These are phyloP conservation scores for Avena insularis DNA, from an alignment of 176 grass and related monocot species.

Conservation along the genomic window DNA sequence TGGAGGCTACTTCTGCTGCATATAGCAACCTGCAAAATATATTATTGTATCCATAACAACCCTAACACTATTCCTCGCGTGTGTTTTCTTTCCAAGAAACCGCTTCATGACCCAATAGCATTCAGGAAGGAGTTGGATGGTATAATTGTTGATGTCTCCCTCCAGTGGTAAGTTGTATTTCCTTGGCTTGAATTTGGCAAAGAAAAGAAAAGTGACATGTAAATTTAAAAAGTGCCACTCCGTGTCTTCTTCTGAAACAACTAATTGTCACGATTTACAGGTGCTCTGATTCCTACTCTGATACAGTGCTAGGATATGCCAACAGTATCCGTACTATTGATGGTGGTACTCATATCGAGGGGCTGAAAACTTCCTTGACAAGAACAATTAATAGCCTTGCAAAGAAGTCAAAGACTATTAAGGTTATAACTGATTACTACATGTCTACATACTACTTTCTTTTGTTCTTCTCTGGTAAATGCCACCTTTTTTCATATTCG, in stretches of 20 bases:
- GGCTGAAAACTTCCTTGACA: slow-evolving; percentile 86
- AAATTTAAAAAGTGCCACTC: background rate
- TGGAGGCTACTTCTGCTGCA: slow-evolving; percentile 24
- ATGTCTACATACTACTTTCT: slow-evolving; percentile 17
- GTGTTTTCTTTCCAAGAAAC: slow-evolving; percentile 60
- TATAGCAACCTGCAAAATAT: slow-evolving; percentile 29
- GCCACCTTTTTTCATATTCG: slow-evolving; percentile 14
- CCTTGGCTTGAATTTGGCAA: background rate
- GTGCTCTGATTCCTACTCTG: slow-evolving; percentile 95
- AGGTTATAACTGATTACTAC: slow-evolving; percentile 67
- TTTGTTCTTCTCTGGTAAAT: background rate
- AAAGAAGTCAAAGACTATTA: slow-evolving; percentile 85
- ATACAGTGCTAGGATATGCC: slow-evolving; percentile 94
- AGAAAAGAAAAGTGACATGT: background rate
- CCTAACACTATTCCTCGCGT: slow-evolving; percentile 39
- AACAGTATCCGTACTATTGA: slow-evolving; percentile 98
- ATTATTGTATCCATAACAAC: slow-evolving; percentile 26
- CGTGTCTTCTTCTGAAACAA: slow-evolving; percentile 37
- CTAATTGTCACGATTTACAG: slow-evolving; percentile 56
- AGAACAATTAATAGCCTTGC: slow-evolving; percentile 88
- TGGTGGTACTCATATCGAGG: slow-evolving; percentile 98
- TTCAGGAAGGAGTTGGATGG: slow-evolving; percentile 82
- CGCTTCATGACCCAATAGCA: slow-evolving; percentile 80
- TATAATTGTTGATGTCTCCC: slow-evolving; percentile 81
- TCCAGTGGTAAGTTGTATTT: slow-evolving; percentile 85